Evolutionary conservation across 2,329 filamentous ascomycete species (phyloP), one percentile per base, ranked within the genome.

Genomic region (Xylaria sp.): DNA sequence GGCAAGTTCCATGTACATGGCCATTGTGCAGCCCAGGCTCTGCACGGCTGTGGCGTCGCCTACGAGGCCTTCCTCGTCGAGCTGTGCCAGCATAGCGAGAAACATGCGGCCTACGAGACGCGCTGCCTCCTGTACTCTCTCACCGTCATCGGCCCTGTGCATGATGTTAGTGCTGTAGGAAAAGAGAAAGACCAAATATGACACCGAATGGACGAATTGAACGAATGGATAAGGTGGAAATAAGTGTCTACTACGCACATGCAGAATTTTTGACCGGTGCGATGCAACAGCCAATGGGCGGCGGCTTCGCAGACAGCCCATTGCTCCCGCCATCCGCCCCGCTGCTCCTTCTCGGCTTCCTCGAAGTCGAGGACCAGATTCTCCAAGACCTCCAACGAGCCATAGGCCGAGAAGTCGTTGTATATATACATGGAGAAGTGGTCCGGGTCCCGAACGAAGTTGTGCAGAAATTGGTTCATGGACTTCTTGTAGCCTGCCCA

Each of bases 331-430:
- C 75, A 77, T 3, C 42, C 61, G 35, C 75, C 67, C 11, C 65
- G 64, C 19, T 68, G 69, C 38, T 56, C 49, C 7, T 46, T 33
- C 7, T 66, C 63, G 3, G 72, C 77, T 55, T 79, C 76, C 2
- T 70, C 66, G 43, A 78, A 80, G 52, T 80, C 75, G 5, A 79
- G 67, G 1, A 82, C 45, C 5, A 75, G 61, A 54, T 82, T 83
- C 67, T 83, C 73, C 4, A 81, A 23, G 0, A 79, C 65, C 70
- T 83, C 79, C 0, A 82, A 43, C 7, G 71, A 54, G 1, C 80
- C 80, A 46, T 79, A 81, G 3, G 61, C 70, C 4, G 54, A 67
- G 49, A 78, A 77, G 62, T 82, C 77, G 54, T 82, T 82, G 68
- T 74, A 81, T 2, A 76, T 76, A 66, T 80, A 72, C 76, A 83